Base-by-base conservation (phyloP, 2,329 filamentous ascomycete genomes). In the Cordyceps sp. region DNA sequence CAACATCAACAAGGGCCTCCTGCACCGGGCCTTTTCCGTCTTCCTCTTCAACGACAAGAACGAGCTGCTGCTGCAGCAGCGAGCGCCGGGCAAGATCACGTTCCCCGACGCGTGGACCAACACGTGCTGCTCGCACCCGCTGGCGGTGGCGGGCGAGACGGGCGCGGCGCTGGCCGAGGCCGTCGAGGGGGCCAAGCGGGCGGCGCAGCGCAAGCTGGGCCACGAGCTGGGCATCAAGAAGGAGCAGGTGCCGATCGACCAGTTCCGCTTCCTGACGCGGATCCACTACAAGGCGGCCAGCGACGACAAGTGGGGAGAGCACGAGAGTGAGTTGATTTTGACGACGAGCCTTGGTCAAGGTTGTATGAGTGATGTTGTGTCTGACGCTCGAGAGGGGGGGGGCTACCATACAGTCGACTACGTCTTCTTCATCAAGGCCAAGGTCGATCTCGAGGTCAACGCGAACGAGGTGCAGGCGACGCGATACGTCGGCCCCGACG, bases 21-120 rank as follows among this genome's bases (percentile, higher is more conserved):
- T 98, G 35, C 90, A 98, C 65, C 84, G 90, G 37, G 90, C 90
- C 40, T 98, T 98, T 59, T 96, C 88, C 36, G 83, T 92, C 44
- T 98, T 98, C 64, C 76, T 98, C 44, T 98, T 98, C 66, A 84
- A 96, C 61, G 78, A 82, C 39, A 70, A 90, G 53, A 92, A 94
- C 57, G 79, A 85, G 46, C 66, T 96, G 37, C 78, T 98, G 28
- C 74, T 98, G 32, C 90, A 98, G 61, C 90, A 96, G 64, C 81
- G 90, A 43, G 90, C 90, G 19, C 64, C 76, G 26, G 88, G 96
- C 63, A 98, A 98, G 66, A 98, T 98, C 52, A 98, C 90, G 6
- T 98, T 98, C 61, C 88, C 90, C 30, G 84, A 93, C 53, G 86
- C 94, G 78, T 98, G 90, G 90, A 98, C 90, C 41, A 98, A 98